Evolutionary conservation across 768 basidiomycete genomes (phyloP).

Genomic region (Amanita pallidorosea): DNA sequence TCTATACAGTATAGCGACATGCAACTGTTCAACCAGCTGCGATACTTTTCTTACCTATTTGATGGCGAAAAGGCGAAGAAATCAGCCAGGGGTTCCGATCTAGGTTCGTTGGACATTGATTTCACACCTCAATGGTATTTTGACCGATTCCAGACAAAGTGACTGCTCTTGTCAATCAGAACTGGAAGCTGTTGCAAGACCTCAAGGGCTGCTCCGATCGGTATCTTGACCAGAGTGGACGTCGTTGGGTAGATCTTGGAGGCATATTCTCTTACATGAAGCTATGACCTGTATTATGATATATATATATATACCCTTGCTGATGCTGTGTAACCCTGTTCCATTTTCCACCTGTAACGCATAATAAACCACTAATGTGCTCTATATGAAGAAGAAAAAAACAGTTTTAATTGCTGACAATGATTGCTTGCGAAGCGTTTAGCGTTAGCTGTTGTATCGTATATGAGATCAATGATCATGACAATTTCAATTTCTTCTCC

Average conservation of each 20-base stretch:
- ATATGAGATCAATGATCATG: too few species aligned
- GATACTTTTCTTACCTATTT: slow-evolving; percentile 76
- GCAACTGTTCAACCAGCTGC: slow-evolving; percentile 81
- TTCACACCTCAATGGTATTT: background rate
- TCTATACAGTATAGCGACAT: slow-evolving; percentile 65
- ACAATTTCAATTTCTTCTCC: too few species aligned
- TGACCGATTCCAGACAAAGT: slow-evolving; percentile 41
- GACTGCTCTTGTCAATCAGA: slow-evolving; percentile 32
- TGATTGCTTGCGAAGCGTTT: too few species aligned
- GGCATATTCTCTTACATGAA: slow-evolving; percentile 79
- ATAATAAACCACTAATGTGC: too few species aligned
- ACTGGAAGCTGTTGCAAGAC: slow-evolving; percentile 36
- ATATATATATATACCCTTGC: too few species aligned
- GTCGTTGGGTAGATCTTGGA: slow-evolving; percentile 81
- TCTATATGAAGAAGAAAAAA: too few species aligned
- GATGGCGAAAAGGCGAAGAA: slow-evolving; percentile 54
- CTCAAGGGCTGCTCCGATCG: slow-evolving; percentile 56
- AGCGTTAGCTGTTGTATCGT: too few species aligned
- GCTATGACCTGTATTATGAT: slow-evolving; percentile 19
- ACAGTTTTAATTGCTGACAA: too few species aligned
- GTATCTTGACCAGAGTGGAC: slow-evolving; percentile 80
- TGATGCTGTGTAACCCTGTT: too few species aligned
- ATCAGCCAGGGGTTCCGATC: slow-evolving; percentile 34
- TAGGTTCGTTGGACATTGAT: slow-evolving; percentile 20
- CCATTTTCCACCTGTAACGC: too few species aligned